phyloP scores from a whole-genome alignment of 805 yeast species.

The Torulaspora franciscae region DNA sequence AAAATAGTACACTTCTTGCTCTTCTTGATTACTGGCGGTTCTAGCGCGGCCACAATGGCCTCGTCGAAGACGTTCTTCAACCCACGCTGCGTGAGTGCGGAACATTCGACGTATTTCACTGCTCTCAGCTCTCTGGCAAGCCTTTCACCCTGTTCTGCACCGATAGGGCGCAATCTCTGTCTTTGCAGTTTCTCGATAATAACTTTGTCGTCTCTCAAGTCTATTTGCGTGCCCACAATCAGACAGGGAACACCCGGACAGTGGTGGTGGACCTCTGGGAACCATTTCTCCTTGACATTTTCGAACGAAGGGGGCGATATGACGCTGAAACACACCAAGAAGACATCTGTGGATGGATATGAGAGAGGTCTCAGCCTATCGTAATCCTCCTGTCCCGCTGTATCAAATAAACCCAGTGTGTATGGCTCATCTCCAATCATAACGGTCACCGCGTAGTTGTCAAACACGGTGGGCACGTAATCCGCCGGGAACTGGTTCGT shows the following conservation, averaged over 20 bases:
- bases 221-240: constrained; percentile 95
- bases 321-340: constrained; percentile 91
- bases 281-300: constrained; percentile 97
- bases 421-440: constrained; percentile 98
- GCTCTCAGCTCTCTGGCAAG: constrained; percentile 92
- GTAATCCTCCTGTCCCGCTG: constrained; percentile 99
- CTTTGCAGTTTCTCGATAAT: constrained; percentile 85
- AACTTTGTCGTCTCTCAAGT: constrained; percentile 88
- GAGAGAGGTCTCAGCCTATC: constrained; percentile 95
- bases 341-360: constrained; percentile 96
- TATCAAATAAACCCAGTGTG: constrained; percentile 94
- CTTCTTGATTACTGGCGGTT: constrained; percentile 90
- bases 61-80: constrained; percentile 97
- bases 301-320: constrained; percentile 97
- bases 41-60: constrained; percentile 96
- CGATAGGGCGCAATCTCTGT: constrained; percentile 82
- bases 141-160: constrained; percentile 83
- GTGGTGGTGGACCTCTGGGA: constrained; percentile 96
- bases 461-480: constrained; percentile 97
- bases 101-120: constrained; percentile 95
- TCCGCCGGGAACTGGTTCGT: constrained; percentile 97
- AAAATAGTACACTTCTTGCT: constrained; percentile 72
- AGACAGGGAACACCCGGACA: constrained; percentile 98
- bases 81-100: constrained; percentile 95
- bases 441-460: constrained; percentile 89